Evolutionary conservation across 129 eudicot genomes (phyloP).

Genomic region (Flaveria robusta): DNA sequence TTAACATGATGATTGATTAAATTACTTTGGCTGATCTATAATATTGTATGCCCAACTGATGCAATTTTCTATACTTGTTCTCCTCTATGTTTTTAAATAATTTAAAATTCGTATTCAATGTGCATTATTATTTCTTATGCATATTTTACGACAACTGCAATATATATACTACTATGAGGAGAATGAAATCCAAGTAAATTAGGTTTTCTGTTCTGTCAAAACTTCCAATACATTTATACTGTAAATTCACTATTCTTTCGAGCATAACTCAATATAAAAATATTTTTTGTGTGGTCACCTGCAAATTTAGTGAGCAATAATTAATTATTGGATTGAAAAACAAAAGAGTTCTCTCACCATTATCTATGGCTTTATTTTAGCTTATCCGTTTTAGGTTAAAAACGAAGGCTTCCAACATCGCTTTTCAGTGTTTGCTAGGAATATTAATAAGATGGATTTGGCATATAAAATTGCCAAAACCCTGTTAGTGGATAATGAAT

Average conservation of each 20-base stretch:
- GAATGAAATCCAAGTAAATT: neutral
- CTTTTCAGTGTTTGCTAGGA: neutral
- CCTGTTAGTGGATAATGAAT: neutral
- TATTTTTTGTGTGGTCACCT: neutral
- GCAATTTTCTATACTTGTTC: too few species aligned
- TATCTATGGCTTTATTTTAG: conserved; percentile 5
- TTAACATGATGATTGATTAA: too few species aligned
- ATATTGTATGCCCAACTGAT: too few species aligned
- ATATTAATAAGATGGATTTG: neutral
- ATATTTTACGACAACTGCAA: too few species aligned
- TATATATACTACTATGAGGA: too few species aligned
- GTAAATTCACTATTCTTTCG: too few species aligned
- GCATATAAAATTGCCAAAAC: neutral
- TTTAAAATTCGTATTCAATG: too few species aligned
- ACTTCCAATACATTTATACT: neutral
- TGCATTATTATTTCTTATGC: too few species aligned
- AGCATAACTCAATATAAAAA: too few species aligned
- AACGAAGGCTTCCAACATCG: neutral
- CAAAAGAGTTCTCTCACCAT: neutral
- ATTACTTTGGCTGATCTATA: too few species aligned
- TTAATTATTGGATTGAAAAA: neutral
- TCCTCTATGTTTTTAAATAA: too few species aligned
- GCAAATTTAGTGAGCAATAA: neutral
- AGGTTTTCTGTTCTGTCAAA: neutral
- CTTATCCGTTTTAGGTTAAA: conserved; percentile 5